Evolutionary conservation across 2,329 filamentous ascomycete genomes (phyloP).

Genomic region (Aspergillus brasiliensis): DNA sequence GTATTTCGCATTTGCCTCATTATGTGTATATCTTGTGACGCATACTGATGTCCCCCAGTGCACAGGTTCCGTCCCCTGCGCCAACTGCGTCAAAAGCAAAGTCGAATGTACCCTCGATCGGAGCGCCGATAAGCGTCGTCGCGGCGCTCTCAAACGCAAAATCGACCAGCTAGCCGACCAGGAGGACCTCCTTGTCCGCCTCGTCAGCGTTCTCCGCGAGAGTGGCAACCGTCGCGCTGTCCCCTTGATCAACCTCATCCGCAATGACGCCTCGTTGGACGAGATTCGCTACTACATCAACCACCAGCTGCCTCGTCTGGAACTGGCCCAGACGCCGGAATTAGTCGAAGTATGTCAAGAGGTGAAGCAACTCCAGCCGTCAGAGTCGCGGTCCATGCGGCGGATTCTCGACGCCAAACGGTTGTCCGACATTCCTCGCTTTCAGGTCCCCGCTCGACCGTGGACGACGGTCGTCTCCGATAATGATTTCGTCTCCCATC

Average conservation of each 20-base stretch:
- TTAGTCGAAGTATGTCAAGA: constrained; percentile 21
- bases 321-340: constrained; percentile 25
- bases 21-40: too few relatives aligned
- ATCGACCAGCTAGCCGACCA: constrained; percentile 28
- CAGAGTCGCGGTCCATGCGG: constrained; percentile 18
- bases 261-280: constrained; percentile 28
- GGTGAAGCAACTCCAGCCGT: constrained; percentile 19
- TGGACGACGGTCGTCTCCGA: constrained; percentile 33
- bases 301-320: constrained; percentile 20
- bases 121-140: constrained; percentile 25
- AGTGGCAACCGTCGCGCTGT: constrained; percentile 19
- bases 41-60: constrained; percentile 16
- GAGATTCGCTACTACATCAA: constrained; percentile 32
- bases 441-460: constrained; percentile 29
- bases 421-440: constrained; percentile 22
- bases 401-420: constrained; percentile 20
- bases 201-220: constrained; percentile 28
- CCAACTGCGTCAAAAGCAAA: constrained; percentile 23
- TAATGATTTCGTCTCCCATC: constrained; percentile 32
- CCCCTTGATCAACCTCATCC: constrained; percentile 30
- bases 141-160: constrained; percentile 30
- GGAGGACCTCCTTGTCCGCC: constrained; percentile 26
- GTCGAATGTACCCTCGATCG: constrained; percentile 28
- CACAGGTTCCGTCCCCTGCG: constrained; percentile 26
- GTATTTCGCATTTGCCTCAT: constrained; percentile 6